phyloP scores from a whole-genome alignment of 345 rosid genomes.

The Eucalyptus sp. region DNA sequence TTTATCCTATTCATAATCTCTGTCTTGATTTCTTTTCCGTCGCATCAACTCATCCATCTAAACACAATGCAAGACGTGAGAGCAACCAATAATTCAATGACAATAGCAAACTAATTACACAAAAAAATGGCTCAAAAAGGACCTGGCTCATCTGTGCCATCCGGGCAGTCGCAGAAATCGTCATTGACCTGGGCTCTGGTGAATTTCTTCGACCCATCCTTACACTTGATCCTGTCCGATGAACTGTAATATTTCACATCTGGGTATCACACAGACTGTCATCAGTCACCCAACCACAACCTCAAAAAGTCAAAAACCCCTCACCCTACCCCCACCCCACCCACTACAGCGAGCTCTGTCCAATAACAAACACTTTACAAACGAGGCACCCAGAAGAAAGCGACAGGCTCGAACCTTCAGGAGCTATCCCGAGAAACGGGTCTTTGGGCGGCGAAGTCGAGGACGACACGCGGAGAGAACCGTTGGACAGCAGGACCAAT shows the following conservation, averaged over 20 bases:
- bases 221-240: constrained; percentile 52
- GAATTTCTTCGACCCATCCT: constrained; percentile 78
- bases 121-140: constrained; percentile 10
- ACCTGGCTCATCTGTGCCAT: constrained; percentile 97
- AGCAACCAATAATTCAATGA: not conserved
- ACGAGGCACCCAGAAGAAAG: not conserved
- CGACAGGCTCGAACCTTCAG: constrained; percentile 44
- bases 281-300: not conserved
- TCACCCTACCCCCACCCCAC: not conserved
- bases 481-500: not conserved
- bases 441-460: constrained; percentile 19
- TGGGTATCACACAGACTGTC: constrained; percentile 7
- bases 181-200: constrained; percentile 74
- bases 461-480: constrained; percentile 24
- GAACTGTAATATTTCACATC: constrained; percentile 74
- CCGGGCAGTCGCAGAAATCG: constrained; percentile 89
- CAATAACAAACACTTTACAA: not conserved
- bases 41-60: not conserved
- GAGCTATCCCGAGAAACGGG: constrained; percentile 74
- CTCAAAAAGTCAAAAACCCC: not conserved
- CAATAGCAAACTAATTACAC: not conserved
- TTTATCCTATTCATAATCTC: not conserved
- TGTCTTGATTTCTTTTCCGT: not conserved
- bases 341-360: not conserved
- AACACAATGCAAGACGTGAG: not conserved